Evolutionary conservation across 1,284 basidiomycete genomes (phyloP).

Genomic region (Neonothopanus nambi): DNA sequence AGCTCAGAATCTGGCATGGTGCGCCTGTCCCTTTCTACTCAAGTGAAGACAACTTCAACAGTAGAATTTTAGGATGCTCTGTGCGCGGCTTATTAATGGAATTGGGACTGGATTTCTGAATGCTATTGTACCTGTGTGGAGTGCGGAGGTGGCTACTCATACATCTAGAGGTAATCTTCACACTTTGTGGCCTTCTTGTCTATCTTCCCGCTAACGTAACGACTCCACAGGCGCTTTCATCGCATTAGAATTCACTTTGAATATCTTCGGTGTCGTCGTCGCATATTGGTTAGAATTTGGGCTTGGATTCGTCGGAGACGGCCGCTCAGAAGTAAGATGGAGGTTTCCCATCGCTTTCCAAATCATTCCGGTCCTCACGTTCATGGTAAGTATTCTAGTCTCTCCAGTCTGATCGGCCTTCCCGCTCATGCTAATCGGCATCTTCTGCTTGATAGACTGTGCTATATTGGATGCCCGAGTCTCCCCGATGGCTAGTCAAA

Average conservation of each 20-base stretch:
- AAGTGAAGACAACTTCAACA: background rate
- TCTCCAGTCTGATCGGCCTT: background rate
- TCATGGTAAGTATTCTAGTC: conserved; percentile 33
- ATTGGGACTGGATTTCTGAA: conserved; percentile 54
- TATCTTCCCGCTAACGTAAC: background rate
- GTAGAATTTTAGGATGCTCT: conserved; percentile 41
- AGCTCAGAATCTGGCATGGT: conserved; percentile 50
- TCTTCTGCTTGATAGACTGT: conserved; percentile 21
- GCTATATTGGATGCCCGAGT: conserved; percentile 45
- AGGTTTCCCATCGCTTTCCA: conserved; percentile 52
- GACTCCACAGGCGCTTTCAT: conserved; percentile 31
- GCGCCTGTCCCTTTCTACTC: conserved; percentile 12
- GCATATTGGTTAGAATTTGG: conserved; percentile 59
- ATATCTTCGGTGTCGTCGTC: conserved; percentile 54
- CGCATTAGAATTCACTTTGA: conserved; percentile 37
- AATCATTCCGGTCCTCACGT: conserved; percentile 44
- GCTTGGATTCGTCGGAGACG: conserved; percentile 48
- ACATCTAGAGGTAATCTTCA: conserved; percentile 38
- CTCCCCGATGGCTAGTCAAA: conserved; percentile 58
- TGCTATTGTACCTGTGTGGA: conserved; percentile 55
- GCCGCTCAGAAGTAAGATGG: conserved; percentile 29
- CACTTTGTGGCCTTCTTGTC: background rate
- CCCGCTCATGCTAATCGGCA: background rate
- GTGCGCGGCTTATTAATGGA: conserved; percentile 52
- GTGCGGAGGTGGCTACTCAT: conserved; percentile 47